Evolutionary conservation across 2,329 filamentous ascomycete genomes (phyloP).

Genomic region (Penicillium sp.): DNA sequence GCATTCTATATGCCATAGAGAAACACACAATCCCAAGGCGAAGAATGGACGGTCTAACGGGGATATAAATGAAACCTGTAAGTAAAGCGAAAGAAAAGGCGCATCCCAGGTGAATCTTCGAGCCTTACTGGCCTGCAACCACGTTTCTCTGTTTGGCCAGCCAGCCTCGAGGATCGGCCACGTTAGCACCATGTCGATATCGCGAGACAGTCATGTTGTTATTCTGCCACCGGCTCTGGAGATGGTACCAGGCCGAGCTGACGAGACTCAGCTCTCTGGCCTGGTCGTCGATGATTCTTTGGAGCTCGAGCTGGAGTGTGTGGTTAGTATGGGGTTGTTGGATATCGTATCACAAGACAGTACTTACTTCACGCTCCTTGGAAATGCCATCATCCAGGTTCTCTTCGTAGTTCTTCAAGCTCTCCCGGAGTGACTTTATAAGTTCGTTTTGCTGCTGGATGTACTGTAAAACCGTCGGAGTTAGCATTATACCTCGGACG

Average conservation of each 20-base stretch:
- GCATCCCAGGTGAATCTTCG: neutral
- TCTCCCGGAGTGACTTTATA: slow-evolving; percentile 41
- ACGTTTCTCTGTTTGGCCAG: slow-evolving; percentile 43
- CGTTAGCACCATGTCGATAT: slow-evolving; percentile 36
- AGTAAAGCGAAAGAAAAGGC: neutral
- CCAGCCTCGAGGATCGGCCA: slow-evolving; percentile 43
- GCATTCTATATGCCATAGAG: slow-evolving; percentile 8
- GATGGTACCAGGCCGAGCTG: slow-evolving; percentile 47
- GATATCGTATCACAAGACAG: neutral
- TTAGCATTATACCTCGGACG: slow-evolving; percentile 9
- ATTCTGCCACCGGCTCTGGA: slow-evolving; percentile 44
- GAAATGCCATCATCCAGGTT: slow-evolving; percentile 34
- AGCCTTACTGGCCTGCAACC: slow-evolving; percentile 34
- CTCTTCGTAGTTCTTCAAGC: slow-evolving; percentile 40
- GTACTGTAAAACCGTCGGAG: slow-evolving; percentile 27
- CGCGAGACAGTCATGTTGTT: slow-evolving; percentile 41
- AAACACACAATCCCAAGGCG: slow-evolving; percentile 4
- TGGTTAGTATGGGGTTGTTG: slow-evolving; percentile 12
- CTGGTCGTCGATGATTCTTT: slow-evolving; percentile 39
- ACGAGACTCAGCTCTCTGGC: slow-evolving; percentile 44
- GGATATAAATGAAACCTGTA: slow-evolving; percentile 8
- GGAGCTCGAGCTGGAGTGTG: slow-evolving; percentile 35
- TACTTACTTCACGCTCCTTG: slow-evolving; percentile 40
- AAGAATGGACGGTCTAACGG: slow-evolving; percentile 4
- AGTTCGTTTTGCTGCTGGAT: slow-evolving; percentile 43